Evolutionary conservation across 306 rosid species (phyloP).

Genomic region (Cicer cuneatum): DNA sequence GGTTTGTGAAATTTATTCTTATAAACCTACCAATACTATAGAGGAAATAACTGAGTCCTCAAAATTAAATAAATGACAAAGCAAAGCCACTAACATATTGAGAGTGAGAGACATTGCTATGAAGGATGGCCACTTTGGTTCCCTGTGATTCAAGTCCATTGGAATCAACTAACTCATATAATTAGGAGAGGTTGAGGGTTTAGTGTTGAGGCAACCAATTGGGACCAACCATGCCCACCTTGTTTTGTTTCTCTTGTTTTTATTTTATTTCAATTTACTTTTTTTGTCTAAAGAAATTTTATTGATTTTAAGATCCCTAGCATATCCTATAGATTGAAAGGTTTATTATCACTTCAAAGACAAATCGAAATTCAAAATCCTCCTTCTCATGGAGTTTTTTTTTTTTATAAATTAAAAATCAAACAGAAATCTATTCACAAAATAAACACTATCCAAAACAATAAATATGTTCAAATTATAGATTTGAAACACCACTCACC

Average conservation of each 20-base stretch:
- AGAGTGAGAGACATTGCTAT: slow-evolving; percentile 40
- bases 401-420: too few relatives aligned
- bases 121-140: slow-evolving; percentile 46
- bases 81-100: slow-evolving; percentile 33
- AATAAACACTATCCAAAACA: too few relatives aligned
- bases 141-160: slow-evolving; percentile 38
- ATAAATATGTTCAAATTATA: too few relatives aligned
- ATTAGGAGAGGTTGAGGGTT: slow-evolving; percentile 34
- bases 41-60: slow-evolving; percentile 1
- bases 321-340: slow-evolving; percentile 28
- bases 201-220: slow-evolving; percentile 19
- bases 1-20: slow-evolving; percentile 29
- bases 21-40: slow-evolving; percentile 40
- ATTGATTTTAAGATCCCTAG: background rate
- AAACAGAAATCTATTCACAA: too few relatives aligned
- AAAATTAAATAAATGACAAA: slow-evolving; percentile 16
- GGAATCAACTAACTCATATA: slow-evolving; percentile 43
- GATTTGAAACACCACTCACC: too few relatives aligned
- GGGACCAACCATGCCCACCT: slow-evolving; percentile 38
- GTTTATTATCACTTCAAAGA: background rate
- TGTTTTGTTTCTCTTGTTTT: slow-evolving; percentile 18
- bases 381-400: too few relatives aligned
- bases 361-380: too few relatives aligned
- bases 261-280: slow-evolving; percentile 17
- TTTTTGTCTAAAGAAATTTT: slow-evolving; percentile 11